Percentiles rank a stretch among this genome's conserved stretches.
Conservation (phyloP, 2,329 filamentous ascomycete genomes). For the Thielaviopsis euricoi region DNA sequence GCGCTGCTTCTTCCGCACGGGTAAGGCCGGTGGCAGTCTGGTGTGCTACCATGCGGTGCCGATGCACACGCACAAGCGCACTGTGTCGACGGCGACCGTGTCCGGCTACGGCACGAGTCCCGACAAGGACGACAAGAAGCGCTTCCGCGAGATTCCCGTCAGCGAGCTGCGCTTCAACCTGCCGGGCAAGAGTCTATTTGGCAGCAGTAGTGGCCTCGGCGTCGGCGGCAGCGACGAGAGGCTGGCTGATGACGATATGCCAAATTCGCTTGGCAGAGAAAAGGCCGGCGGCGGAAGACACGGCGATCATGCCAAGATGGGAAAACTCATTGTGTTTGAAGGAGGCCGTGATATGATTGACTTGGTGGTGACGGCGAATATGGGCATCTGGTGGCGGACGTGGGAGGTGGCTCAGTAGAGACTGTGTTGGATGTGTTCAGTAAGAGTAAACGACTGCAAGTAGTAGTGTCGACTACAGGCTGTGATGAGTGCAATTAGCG, state of each 20-base stretch:
- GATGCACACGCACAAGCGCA: slow-evolving; percentile 16
- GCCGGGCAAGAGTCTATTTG: slow-evolving; percentile 39
- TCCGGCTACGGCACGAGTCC: background rate
- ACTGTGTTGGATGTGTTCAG: too few relatives aligned
- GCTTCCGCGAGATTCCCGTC: slow-evolving; percentile 26
- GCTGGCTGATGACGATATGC: slow-evolving; percentile 17
- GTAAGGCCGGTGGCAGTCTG: slow-evolving; percentile 55
- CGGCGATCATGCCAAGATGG: slow-evolving; percentile 79
- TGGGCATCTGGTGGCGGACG: slow-evolving; percentile 85
- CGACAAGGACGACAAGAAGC: background rate
- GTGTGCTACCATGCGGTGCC: slow-evolving; percentile 59
- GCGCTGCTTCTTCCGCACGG: slow-evolving; percentile 70
- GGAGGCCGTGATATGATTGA: slow-evolving; percentile 95
- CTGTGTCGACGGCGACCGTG: slow-evolving; percentile 13
- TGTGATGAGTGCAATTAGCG: too few relatives aligned
- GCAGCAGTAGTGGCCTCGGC: slow-evolving; percentile 16
- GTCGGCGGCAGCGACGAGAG: slow-evolving; percentile 21
- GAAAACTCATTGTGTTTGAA: slow-evolving; percentile 77
- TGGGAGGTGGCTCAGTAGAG: slow-evolving; percentile 49
- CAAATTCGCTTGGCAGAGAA: slow-evolving; percentile 69
- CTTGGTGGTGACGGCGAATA: slow-evolving; percentile 74
- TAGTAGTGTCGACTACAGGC: too few relatives aligned
- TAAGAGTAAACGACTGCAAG: too few relatives aligned
- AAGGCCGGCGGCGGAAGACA: slow-evolving; percentile 71
- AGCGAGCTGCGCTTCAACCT: slow-evolving; percentile 88